phyloP scores from a whole-genome alignment of 2,329 filamentous ascomycete species.

The Coniochaeta ligniaria region DNA sequence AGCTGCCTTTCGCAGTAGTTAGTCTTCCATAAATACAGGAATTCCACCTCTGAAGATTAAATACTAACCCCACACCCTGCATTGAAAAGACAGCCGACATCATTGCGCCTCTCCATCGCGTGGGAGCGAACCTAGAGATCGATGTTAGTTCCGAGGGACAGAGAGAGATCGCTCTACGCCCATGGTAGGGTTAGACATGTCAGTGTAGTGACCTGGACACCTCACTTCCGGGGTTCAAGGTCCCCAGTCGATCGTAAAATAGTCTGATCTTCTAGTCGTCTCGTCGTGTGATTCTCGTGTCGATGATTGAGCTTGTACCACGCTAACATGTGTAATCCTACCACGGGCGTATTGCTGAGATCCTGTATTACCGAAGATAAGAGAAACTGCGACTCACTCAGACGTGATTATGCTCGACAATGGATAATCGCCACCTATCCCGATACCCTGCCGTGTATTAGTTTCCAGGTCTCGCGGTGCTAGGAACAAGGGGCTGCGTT shows the following conservation, averaged over 20 bases:
- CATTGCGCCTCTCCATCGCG: constrained; percentile 76
- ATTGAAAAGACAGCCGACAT: constrained; percentile 79
- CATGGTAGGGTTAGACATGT: too few species aligned
- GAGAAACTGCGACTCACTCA: constrained; percentile 37
- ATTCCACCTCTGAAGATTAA: too few species aligned
- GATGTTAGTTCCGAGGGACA: constrained; percentile 9
- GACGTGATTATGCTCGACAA: constrained; percentile 74
- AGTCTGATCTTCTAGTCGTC: too few species aligned
- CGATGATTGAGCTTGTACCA: too few species aligned
- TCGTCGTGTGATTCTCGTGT: too few species aligned
- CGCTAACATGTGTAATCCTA: too few species aligned
- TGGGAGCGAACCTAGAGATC: constrained; percentile 60
- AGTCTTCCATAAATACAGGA: too few species aligned
- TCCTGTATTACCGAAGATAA: background rate
- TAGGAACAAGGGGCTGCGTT: constrained; percentile 15
- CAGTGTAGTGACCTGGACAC: too few species aligned
- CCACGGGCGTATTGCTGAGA: too few species aligned
- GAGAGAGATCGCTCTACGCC: background rate
- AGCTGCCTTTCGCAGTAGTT: constrained; percentile 47
- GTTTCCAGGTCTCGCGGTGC: constrained; percentile 7
- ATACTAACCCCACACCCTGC: constrained; percentile 59
- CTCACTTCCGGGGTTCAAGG: too few species aligned
- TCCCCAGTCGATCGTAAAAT: too few species aligned
- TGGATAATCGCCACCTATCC: constrained; percentile 78
- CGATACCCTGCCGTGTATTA: constrained; percentile 45